Base-by-base conservation (phyloP, 768 basidiomycete species). In the Arthromyces matolae region DNA sequence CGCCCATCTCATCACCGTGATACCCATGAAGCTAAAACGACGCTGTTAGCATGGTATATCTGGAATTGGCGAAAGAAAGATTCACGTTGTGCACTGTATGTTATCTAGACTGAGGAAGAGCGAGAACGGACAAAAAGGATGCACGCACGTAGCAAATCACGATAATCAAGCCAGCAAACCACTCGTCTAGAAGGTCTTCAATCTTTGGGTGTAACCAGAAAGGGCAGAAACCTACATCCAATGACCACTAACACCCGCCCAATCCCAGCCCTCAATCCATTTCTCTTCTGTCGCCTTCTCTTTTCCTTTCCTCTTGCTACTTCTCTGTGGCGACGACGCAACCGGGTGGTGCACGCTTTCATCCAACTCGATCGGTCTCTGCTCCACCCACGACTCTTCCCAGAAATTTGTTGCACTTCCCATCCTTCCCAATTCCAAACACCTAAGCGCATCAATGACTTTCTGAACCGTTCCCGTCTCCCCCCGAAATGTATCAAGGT, bases 141-240 rank as follows among this genome's bases (percentile, higher is more conserved):
- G 5, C 3, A 67, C 79, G 60, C 54, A 80, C 80, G 56, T 7
- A 81, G 57, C 3, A 81, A 53, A 47, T 81, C 78, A 31, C 70
- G 69, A 54, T 81, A 81, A 52, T 80, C 78, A 61, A 81, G 64
- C 79, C 79, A 81, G 49, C 76, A 81, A 5, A 81, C 71, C 40
- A 75, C 73, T 10, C 80, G 76, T 49, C 79, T 81, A 52, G 3
- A 14, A 27, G 27, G 39, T 12, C 16, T n/a, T 20, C 35, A 40
- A 49, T 32, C 27, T n/a, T 12, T 13, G 9, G 16, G n/a, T n/a
- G n/a, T n/a, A n/a, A n/a, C 9, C 20, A 3, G 32, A 3, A 6
- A 24, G 12, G 18, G 28, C 18, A 12, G 13, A 38, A 25, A 64
- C 76, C 55, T 54, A 79, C 79, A 71, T 69, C 78, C 79, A 82